Evolutionary conservation across 495 filamentous ascomycete genomes (phyloP), one percentile per base, ranked within the genome.

Genomic region (Annulohypoxylon bovei): DNA sequence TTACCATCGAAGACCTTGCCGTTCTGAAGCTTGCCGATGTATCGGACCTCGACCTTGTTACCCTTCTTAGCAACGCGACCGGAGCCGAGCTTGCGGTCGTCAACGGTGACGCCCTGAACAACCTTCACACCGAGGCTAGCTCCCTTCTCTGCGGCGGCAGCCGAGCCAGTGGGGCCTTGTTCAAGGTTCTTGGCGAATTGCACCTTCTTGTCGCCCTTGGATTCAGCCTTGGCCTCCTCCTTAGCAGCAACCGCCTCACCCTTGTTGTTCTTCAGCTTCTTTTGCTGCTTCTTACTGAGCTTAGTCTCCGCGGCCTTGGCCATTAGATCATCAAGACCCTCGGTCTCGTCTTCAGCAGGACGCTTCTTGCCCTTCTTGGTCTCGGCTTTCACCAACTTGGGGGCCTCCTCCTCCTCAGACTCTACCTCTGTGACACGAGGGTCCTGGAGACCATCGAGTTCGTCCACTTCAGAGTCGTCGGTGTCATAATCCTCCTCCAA

Each of bases 101-200:
- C 95, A 66, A 98, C 86, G 68, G 89, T 97, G 50, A 99, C 92
- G 55, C 93, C 95, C 68, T 93, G 84, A 54, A 98, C 85, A 54
- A 88, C 88, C 83, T 92, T 95, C 42, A 92, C 84, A 40, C 90
- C 90, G 52, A 90, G 81, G 28, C 85, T 67, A 16, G 81, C 75
- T 68, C 84, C 84, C 55, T 77, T 77, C 62, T 77, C 76, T 23
- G 79, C 75, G 39, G 79, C 75, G 39, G 73, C 74, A 14, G 81
- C 78, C 42, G 90, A 89, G 64, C 88, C 88, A 42, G 93, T 93
- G 39, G 95, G 95, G 49, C 95, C 95, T 78, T 97, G 94, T 84
- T 98, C 96, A 32, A 99, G 91, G 78, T 98, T 92, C 86, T 98
- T 96, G 70, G 95, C 95, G 78, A 99, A 99, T 81, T 97, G 93